Evolutionary conservation across 495 filamentous ascomycete species (phyloP).

Genomic region (Tuber borchii): DNA sequence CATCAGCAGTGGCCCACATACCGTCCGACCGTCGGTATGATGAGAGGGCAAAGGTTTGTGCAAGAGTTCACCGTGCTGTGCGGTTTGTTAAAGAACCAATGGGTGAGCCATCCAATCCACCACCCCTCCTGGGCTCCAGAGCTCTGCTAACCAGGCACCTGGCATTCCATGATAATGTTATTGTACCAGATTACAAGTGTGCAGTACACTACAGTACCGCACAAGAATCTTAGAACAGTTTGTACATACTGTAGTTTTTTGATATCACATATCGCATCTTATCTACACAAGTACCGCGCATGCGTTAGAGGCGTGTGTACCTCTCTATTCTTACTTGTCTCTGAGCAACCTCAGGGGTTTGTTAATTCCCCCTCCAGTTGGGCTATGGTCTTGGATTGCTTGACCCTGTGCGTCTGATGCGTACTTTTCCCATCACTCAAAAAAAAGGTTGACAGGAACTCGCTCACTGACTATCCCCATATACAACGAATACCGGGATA

Average conservation of each 20-base stretch:
- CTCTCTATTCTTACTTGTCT: not conserved
- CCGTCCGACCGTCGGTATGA: not conserved
- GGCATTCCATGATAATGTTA: not conserved
- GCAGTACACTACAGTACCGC: not conserved
- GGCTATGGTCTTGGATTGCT: not conserved
- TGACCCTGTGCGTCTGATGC: not conserved
- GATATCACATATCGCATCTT: constrained; percentile 2
- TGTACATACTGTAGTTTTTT: not conserved
- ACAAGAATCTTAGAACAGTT: not conserved
- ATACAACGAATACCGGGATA: not conserved
- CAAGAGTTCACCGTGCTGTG: not conserved
- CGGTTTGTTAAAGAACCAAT: not conserved
- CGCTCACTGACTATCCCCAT: not conserved
- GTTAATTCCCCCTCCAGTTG: not conserved
- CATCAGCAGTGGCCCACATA: not conserved
- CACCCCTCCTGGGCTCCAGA: not conserved
- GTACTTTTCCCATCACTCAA: constrained; percentile 2
- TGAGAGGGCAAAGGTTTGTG: not conserved
- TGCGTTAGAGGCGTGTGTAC: not conserved
- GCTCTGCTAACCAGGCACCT: not conserved
- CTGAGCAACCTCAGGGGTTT: not conserved
- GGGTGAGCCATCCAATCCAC: not conserved
- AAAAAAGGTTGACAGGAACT: not conserved
- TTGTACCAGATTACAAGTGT: not conserved
- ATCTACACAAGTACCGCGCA: not conserved